phyloP scores from a whole-genome alignment of 345 rosid genomes.

The rapeseed (Brassica napus) region DNA sequence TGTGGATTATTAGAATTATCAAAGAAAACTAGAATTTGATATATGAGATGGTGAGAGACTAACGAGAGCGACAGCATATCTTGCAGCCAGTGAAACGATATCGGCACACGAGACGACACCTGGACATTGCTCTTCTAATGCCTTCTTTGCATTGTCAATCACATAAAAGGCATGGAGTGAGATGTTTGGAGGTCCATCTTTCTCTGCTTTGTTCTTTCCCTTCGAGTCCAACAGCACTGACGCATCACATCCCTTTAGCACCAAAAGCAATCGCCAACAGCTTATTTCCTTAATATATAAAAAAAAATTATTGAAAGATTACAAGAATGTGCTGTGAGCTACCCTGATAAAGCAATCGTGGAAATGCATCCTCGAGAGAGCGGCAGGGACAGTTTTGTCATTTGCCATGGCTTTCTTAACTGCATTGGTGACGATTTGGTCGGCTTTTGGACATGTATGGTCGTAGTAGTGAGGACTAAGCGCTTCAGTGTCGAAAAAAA shows the following conservation, averaged over 20 bases:
- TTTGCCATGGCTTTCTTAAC: slow-evolving; percentile 64
- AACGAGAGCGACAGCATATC: slow-evolving; percentile 77
- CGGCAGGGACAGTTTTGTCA: slow-evolving; percentile 82
- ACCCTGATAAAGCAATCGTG: neutral
- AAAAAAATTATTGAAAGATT: neutral
- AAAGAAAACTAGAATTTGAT: neutral
- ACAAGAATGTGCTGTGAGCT: neutral
- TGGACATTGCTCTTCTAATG: slow-evolving; percentile 72
- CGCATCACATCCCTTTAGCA: slow-evolving; percentile 77
- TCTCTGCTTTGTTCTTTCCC: slow-evolving; percentile 71
- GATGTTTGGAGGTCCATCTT: slow-evolving; percentile 89
- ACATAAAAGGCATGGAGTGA: slow-evolving; percentile 88
- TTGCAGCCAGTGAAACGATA: slow-evolving; percentile 80
- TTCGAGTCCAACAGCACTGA: slow-evolving; percentile 74
- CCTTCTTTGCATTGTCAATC: slow-evolving; percentile 76
- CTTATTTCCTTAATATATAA: neutral
- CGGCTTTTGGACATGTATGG: slow-evolving; percentile 51
- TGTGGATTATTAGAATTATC: neutral
- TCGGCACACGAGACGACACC: slow-evolving; percentile 91
- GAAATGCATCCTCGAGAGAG: slow-evolving; percentile 83
- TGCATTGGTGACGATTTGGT: slow-evolving; percentile 43
- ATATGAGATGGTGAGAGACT: neutral
- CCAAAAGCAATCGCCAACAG: neutral
- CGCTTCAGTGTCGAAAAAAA: neutral
- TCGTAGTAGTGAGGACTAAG: slow-evolving; percentile 45